Base-by-base conservation (phyloP, 2,329 filamentous ascomycete species). In the Leptographium galeiforme region DNA sequence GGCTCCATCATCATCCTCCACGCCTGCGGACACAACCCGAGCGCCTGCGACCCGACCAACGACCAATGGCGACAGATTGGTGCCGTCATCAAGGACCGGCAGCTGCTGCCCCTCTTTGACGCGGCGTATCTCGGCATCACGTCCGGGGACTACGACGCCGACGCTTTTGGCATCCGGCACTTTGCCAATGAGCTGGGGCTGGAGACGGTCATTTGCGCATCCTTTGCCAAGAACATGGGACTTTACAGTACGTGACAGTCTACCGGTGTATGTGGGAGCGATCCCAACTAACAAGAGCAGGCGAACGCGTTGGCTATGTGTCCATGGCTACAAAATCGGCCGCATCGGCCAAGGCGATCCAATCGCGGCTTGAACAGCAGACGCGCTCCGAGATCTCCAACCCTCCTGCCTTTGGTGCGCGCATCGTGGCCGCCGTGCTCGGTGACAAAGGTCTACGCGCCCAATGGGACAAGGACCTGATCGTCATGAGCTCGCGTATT, bases 21-120 rank as follows among this genome's bases (percentile, higher is more conserved):
- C 71, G 87, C 89, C 57, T 97, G 93, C 68, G 93, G 91, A 33
- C 93, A 98, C 75, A 98, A 98, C 74, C 93, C 93, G 41, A 98
- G 91, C 1, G 93, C 91, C 56, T 90, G 97, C 58, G 93, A 98
- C 70, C 90, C 89, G 11, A 94, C 89, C 25, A 76, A 86, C 61
- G 87, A 91, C 52, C 91, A 98, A 72, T 98, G 93, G 93, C 88
- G 85, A 68, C 79, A 94, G 71, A 82, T 98, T 58, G 89, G 90
- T 49, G 68, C 75, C 45, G 70, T 95, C 44, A 82, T 97, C 69
- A 79, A 78, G 62, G 69, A 79, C 62, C 88, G 85, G 70, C 80
- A 79, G 57, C 91, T 94, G 69, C 95, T 98, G 73, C 91, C 91
- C 63, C 96, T 97, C 80, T 97, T 98, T 71, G 93, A 98, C 74